Conservation (phyloP, 345 rosid species). For the Dipteronia sinensis region DNA sequence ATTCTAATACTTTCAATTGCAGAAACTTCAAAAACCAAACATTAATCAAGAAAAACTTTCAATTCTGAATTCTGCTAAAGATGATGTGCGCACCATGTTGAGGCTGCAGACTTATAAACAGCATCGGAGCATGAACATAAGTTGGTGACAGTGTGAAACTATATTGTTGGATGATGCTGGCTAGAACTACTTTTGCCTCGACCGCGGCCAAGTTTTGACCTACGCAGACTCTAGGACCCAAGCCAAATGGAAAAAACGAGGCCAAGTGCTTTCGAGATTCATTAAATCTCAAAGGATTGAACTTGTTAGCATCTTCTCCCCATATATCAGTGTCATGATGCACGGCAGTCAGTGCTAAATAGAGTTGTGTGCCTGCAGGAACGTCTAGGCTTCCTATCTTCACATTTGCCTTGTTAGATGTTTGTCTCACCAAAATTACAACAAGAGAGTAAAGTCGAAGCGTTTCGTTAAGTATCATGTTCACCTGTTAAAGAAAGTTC, state of each 20-base stretch:
- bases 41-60: background rate
- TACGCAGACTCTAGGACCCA: conserved; percentile 60
- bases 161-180: conserved; percentile 52
- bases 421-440: conserved; percentile 51
- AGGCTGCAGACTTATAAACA: conserved; percentile 54
- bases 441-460: conserved; percentile 79
- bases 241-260: conserved; percentile 53
- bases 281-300: conserved; percentile 66
- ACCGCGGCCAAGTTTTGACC: conserved; percentile 58
- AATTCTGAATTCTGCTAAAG: conserved; percentile 40
- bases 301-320: conserved; percentile 70
- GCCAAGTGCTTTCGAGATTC: conserved; percentile 52
- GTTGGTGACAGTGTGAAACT: conserved; percentile 53
- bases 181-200: conserved; percentile 59
- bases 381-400: conserved; percentile 62
- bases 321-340: conserved; percentile 67
- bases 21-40: background rate
- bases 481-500: conserved; percentile 44
- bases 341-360: conserved; percentile 43
- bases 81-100: conserved; percentile 72
- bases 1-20: background rate
- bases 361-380: conserved; percentile 65
- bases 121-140: conserved; percentile 74
- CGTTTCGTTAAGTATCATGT: conserved; percentile 67
- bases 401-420: conserved; percentile 27